These are phyloP conservation scores for Fusarium chaquense DNA, from an alignment of 2,329 filamentous ascomycete genomes.

Conservation along the genomic window DNA sequence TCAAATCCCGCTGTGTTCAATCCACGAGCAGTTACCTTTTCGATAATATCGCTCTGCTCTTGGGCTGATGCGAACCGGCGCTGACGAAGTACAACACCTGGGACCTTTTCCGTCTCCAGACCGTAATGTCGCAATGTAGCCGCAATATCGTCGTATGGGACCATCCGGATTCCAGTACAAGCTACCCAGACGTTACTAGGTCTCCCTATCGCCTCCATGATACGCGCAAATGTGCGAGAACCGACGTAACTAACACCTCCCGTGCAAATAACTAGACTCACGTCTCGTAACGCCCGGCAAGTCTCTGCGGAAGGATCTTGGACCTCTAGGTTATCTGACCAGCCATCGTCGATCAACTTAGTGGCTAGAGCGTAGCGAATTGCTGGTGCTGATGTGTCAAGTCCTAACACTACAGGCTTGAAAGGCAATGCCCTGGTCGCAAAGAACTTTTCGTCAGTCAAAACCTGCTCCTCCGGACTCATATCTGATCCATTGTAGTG, in stretches of 20 bases:
- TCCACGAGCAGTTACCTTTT: neutral
- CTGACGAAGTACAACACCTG: neutral
- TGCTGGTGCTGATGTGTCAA: neutral
- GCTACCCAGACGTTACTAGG: neutral
- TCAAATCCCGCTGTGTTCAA: neutral
- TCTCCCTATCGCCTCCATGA: neutral
- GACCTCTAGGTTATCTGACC: neutral
- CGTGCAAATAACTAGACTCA: neutral
- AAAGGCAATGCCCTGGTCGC: no score
- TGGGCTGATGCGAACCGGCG: neutral
- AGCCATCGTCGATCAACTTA: neutral
- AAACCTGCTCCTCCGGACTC: rapidly evolving
- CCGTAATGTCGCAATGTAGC: neutral
- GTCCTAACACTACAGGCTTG: neutral
- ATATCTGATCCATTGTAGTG: neutral
- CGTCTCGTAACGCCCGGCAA: rapidly evolving
- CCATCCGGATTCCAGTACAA: neutral
- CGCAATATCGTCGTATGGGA: neutral
- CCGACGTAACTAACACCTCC: neutral
- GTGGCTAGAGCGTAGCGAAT: neutral
- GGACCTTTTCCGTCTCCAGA: neutral
- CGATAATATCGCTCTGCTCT: neutral
- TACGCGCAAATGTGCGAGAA: neutral
- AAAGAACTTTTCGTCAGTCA: neutral
- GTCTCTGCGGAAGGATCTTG: neutral